A percentile compares a stretch with the other conserved stretches of the same genome.
phyloP scores from a whole-genome alignment of 108 stramenopile species.

The Nannochloropsis oceanica region DNA sequence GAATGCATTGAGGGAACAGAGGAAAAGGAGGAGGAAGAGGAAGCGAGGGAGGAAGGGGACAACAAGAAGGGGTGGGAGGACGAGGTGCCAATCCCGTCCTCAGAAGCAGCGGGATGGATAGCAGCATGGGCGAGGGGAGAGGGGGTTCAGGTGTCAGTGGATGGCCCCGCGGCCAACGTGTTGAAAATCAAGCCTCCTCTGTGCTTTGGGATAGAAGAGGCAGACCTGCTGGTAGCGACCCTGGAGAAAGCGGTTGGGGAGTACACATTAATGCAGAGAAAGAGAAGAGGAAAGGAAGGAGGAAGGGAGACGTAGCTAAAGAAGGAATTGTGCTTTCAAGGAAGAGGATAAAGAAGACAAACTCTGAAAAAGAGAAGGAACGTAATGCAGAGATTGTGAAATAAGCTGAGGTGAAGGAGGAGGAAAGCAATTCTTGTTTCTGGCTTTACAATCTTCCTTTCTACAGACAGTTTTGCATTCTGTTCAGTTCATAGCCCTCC shows the following conservation, averaged over 20 bases:
- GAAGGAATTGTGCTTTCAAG: background rate
- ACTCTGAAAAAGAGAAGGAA: background rate
- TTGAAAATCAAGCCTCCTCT: constrained; percentile 86
- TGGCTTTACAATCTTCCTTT: no score
- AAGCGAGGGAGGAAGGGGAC: constrained; percentile 46
- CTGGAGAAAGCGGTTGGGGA: background rate
- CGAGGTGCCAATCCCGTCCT: background rate
- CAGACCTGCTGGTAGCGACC: constrained; percentile 7
- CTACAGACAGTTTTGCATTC: no score
- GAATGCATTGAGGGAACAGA: constrained; percentile 61
- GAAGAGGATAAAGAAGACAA: background rate
- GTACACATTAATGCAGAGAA: background rate
- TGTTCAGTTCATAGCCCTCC: background rate
- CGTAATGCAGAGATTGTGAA: background rate
- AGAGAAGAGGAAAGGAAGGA: background rate
- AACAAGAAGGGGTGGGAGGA: constrained; percentile 34
- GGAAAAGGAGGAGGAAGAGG: background rate
- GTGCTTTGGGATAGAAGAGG: constrained; percentile 61
- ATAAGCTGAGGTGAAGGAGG: background rate
- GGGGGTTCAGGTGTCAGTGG: constrained; percentile 22
- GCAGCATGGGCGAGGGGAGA: background rate
- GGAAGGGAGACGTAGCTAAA: background rate
- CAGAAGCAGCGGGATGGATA: background rate
- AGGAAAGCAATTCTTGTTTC: background rate
- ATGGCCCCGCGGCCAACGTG: constrained; percentile 74